Evolutionary conservation across 1,284 basidiomycete species (phyloP), one percentile per base, ranked within the genome.

Genomic region (Ustilago curta): DNA sequence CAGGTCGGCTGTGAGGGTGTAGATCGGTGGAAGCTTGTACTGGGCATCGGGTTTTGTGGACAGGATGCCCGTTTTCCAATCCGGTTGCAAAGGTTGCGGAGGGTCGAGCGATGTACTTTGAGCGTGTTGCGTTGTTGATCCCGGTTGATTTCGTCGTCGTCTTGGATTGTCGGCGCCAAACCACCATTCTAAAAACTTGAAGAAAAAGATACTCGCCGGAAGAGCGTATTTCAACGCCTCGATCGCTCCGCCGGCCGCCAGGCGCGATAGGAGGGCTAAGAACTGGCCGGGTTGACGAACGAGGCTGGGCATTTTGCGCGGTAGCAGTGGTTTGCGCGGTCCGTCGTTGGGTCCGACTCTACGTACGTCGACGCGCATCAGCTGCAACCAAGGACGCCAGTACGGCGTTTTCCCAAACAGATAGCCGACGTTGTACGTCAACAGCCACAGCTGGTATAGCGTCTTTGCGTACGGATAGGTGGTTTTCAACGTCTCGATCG

Each of bases 141-240:
- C 35, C 14, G 4, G 9, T 12, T 16, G 35, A 4, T 12, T 12
- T 32, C 31, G 6, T 12, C 84, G 74, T 0, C 79, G 70, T 8
- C 81, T 61, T 0, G 95, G 95, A 3, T 95, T 97, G 31, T 90
- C 90, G 9, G 95, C 93, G 18, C 94, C 96, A 85, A 98, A 99
- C 95, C 97, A 99, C 95, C 97, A 99, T 86, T 99, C 95, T 32
- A 97, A 88, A 85, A 99, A 96, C 86, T 97, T 97, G 88, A 99
- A 89, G 84, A 94, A 92, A 85, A 99, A 97, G 68, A 99, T 95
- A 37, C 94, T 91, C 4, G 93, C 92, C 2, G 97, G 94, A 11
- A 97, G 89, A 16, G 95, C 88, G 48, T 96, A 87, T 75, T 91
- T 91, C 49, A 95, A 87, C 2, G 67, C 73, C 58, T 86, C 85